Conservation (phyloP, 495 filamentous ascomycete genomes). For the Lentithecium fluviatile region DNA sequence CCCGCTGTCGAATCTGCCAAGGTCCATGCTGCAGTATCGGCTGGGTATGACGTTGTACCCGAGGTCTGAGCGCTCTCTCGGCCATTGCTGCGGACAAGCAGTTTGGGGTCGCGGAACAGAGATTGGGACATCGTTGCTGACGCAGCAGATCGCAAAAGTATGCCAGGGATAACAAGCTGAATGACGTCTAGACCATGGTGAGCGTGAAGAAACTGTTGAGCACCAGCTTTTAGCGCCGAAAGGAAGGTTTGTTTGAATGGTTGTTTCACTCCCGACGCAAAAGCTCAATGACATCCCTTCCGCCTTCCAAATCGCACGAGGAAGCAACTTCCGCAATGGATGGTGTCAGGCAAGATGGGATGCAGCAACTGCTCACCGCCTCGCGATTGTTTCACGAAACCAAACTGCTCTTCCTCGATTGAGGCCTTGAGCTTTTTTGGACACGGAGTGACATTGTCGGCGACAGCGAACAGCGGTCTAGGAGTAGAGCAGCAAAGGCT, state of each 20-base stretch:
- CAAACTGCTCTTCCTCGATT: too few relatives aligned
- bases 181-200: background rate
- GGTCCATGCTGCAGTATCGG: background rate
- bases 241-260: background rate
- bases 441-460: too few relatives aligned
- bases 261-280: background rate
- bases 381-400: too few relatives aligned
- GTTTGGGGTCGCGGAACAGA: background rate
- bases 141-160: background rate
- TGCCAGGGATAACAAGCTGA: slow-evolving; percentile 7
- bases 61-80: background rate
- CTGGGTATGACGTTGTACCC: background rate
- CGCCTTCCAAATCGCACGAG: background rate
- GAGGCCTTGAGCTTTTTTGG: too few relatives aligned
- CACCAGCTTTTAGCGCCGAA: too few relatives aligned
- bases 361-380: too few relatives aligned
- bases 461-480: too few relatives aligned
- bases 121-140: slow-evolving; percentile 7
- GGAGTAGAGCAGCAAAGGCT: too few relatives aligned
- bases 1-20: background rate
- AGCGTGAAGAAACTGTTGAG: background rate
- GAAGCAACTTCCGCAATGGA: too few relatives aligned
- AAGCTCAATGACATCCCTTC: background rate
- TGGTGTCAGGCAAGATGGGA: too few relatives aligned
- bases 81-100: slow-evolving; percentile 6